Conservation (phyloP, 108 stramenopile species). For the Epithemia pelagica region DNA sequence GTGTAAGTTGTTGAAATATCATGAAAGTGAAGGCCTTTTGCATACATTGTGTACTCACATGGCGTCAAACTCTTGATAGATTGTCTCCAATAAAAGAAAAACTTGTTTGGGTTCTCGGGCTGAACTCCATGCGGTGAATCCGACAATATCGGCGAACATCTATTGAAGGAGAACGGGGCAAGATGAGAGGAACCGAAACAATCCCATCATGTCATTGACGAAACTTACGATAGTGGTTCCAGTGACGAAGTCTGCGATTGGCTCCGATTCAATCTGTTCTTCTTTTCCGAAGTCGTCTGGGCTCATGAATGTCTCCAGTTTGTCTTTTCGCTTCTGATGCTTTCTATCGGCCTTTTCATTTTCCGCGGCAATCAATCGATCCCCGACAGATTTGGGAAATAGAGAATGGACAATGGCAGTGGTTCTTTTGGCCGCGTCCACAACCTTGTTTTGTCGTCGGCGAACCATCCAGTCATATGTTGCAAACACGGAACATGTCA, state of each 20-base stretch:
- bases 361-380: neutral
- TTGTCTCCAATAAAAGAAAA: conserved; percentile 10
- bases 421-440: conserved; percentile 15
- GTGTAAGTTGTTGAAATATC: neutral
- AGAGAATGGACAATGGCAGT: conserved; percentile 17
- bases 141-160: conserved; percentile 9
- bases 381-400: conserved; percentile 23
- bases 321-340: neutral
- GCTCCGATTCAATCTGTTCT: neutral
- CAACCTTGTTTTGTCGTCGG: conserved; percentile 22
- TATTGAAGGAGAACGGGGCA: no score
- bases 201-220: no score
- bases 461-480: conserved; percentile 23
- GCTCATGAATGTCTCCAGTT: neutral
- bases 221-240: conserved; percentile 6
- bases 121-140: conserved; percentile 16
- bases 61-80: conserved; percentile 10
- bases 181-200: no score
- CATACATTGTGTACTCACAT: neutral
- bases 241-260: conserved; percentile 8
- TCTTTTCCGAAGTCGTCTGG: neutral
- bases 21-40: neutral
- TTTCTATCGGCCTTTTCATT: neutral
- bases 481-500: conserved; percentile 15
- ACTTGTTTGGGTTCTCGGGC: conserved; percentile 12